These are phyloP conservation scores for Apiospora aurea DNA, from an alignment of 2,329 filamentous ascomycete genomes.

Conservation along the genomic window DNA sequence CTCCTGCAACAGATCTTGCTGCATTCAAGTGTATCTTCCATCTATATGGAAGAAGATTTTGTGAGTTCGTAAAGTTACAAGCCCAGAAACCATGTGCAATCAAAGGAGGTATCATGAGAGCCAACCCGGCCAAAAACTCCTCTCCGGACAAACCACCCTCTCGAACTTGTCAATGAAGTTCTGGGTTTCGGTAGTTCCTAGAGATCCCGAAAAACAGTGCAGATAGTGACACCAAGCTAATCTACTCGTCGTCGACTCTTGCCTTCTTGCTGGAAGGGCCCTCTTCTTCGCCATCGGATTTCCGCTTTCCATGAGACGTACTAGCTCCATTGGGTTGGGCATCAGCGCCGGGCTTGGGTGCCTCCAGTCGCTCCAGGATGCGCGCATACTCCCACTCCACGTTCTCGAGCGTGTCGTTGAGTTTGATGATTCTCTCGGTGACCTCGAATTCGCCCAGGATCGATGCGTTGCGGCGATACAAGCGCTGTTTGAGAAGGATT, in stretches of 20 bases:
- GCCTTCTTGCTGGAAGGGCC: slow-evolving; percentile 52
- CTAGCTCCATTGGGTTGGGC: slow-evolving; percentile 23
- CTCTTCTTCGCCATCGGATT: slow-evolving; percentile 44
- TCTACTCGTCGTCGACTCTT: slow-evolving; percentile 44
- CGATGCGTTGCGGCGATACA: slow-evolving; percentile 79
- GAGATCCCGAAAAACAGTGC: slow-evolving; percentile 29
- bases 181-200: slow-evolving; percentile 13
- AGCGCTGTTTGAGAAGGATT: slow-evolving; percentile 76
- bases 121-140: slow-evolving; percentile 28
- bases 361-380: slow-evolving; percentile 54
- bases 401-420: slow-evolving; percentile 71
- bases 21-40: slow-evolving; percentile 11
- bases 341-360: slow-evolving; percentile 30
- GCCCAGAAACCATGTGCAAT: slow-evolving; percentile 31
- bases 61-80: slow-evolving; percentile 22
- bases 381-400: slow-evolving; percentile 78
- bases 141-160: slow-evolving; percentile 5
- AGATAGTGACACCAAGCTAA: slow-evolving; percentile 14
- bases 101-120: slow-evolving; percentile 36
- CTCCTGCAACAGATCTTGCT: background rate
- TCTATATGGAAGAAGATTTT: slow-evolving; percentile 1
- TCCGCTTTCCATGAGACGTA: slow-evolving; percentile 54
- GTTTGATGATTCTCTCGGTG: slow-evolving; percentile 72
- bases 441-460: slow-evolving; percentile 73
- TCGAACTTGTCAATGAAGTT: slow-evolving; percentile 31